Evolutionary conservation across 225 moss, liverwort and hornwort genomes (phyloP).

Genomic region (Asterella californica): DNA sequence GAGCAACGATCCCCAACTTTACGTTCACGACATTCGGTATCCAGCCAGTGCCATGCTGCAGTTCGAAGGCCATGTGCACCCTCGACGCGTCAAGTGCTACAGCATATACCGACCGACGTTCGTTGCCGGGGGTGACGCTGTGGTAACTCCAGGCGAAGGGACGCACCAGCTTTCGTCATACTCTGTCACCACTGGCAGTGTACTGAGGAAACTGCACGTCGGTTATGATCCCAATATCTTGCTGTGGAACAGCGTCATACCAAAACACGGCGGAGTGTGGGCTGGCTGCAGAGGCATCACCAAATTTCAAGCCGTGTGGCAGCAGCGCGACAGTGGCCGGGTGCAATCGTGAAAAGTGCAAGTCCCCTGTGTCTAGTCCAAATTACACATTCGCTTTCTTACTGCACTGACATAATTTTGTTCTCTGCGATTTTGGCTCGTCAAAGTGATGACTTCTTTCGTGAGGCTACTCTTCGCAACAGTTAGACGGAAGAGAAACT

Average conservation of each 20-base stretch:
- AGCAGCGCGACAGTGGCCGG: neutral
- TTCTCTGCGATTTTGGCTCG: too few species aligned
- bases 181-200: slow-evolving; percentile 37
- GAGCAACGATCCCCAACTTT: slow-evolving; percentile 46
- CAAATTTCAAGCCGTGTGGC: slow-evolving; percentile 27
- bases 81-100: slow-evolving; percentile 36
- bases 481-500: too few species aligned
- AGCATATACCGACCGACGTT: slow-evolving; percentile 50
- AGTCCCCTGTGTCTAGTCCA: too few species aligned
- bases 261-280: slow-evolving; percentile 39
- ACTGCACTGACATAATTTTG: too few species aligned
- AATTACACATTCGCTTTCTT: too few species aligned
- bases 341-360: neutral
- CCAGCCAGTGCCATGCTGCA: slow-evolving; percentile 22
- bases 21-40: slow-evolving; percentile 50
- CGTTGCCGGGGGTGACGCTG: slow-evolving; percentile 37
- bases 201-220: slow-evolving; percentile 32
- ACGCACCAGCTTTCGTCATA: slow-evolving; percentile 49
- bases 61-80: slow-evolving; percentile 45
- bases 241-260: slow-evolving; percentile 30
- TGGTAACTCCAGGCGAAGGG: slow-evolving; percentile 50
- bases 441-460: too few species aligned
- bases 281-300: slow-evolving; percentile 31
- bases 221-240: slow-evolving; percentile 44
- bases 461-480: too few species aligned